Base-by-base conservation (phyloP, 1,284 basidiomycete species). In the Anthracocystis setariae region DNA sequence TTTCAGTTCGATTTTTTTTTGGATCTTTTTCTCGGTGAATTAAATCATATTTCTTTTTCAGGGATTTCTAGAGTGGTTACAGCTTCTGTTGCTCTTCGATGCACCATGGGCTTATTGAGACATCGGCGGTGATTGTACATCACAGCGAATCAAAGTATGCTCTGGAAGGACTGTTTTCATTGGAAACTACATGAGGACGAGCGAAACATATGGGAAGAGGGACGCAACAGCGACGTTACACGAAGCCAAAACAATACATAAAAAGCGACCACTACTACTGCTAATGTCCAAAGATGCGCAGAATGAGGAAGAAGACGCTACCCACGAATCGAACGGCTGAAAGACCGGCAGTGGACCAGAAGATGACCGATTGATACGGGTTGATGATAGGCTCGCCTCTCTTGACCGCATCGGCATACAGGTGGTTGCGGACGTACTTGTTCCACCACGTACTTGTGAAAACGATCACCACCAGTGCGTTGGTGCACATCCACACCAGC, bases 401-500 rank as follows among this genome's bases (percentile, higher is more conserved):
- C 12, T 52, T 46, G 7, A 44, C 56, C 8, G 66, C 59, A 35
- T 40, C 37, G 3, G 50, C 57, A 27, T 58, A 62, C n/a, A 72
- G 21, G 32, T 63, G 68, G 21, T 63, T 66, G 33, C 58, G 63
- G 38, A 66, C 63, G 33, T 63, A 72, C 32, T 40, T 43, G 45
- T 61, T 66, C 63, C 63, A 72, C 69, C 69, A 72, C 1, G 55
- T 64, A 35, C 76, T 70, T 15, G 73, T 78, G 18, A 82, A 57
- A 29, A 82, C 64, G 17, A 64, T 70, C 32, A 82, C 64, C 8
- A 69, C 73, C 8, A 79, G 62, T 0, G 72, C 77, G 32, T 82
- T 82, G 44, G 73, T 71, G 59, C 79, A 64, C 45, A 76, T 89
- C 90, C 93, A 95, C 3, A 88, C 86, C 47, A 98, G 85, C 45